These are phyloP conservation scores for Pestalotiopsis sp. DNA, from an alignment of 2,329 filamentous ascomycete genomes.

Conservation along the genomic window DNA sequence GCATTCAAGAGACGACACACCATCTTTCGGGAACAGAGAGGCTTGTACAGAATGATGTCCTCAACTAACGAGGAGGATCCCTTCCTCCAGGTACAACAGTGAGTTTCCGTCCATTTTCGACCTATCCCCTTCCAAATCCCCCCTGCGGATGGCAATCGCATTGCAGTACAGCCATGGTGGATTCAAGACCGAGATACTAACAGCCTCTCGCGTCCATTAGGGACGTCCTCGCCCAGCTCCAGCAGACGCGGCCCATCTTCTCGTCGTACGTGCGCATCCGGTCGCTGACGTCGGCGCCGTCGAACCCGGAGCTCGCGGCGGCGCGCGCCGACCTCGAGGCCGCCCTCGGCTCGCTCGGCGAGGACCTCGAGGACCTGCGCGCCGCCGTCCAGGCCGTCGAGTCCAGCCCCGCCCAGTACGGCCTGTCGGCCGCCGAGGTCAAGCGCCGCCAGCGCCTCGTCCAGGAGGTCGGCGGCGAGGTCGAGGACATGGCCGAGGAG, in stretches of 20 bases:
- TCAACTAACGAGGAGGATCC: slow-evolving; percentile 70
- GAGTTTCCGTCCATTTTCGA: slow-evolving; percentile 29
- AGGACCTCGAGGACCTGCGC: slow-evolving; percentile 87
- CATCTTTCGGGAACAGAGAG: background rate
- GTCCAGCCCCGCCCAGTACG: slow-evolving; percentile 83
- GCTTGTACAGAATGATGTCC: slow-evolving; percentile 60
- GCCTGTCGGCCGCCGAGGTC: slow-evolving; percentile 82
- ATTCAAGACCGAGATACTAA: slow-evolving; percentile 6
- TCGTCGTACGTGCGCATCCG: slow-evolving; percentile 95
- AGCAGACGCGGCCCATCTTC: slow-evolving; percentile 83
- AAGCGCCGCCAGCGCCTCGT: slow-evolving; percentile 79
- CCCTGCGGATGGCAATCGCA: background rate
- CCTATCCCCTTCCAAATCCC: background rate
- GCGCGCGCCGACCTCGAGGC: slow-evolving; percentile 71
- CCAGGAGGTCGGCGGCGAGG: slow-evolving; percentile 84
- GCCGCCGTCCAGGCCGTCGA: slow-evolving; percentile 88
- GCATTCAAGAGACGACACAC: background rate
- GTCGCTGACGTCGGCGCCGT: slow-evolving; percentile 50
- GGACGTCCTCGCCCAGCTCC: slow-evolving; percentile 85
- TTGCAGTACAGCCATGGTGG: background rate
- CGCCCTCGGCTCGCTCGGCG: slow-evolving; percentile 69
- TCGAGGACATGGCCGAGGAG: slow-evolving; percentile 88
- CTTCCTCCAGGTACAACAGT: slow-evolving; percentile 75
- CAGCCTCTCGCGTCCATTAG: slow-evolving; percentile 45
- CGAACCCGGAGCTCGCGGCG: slow-evolving; percentile 82